Conservation (phyloP, 352 stramenopile genomes). For the Pythium guiyangense region DNA sequence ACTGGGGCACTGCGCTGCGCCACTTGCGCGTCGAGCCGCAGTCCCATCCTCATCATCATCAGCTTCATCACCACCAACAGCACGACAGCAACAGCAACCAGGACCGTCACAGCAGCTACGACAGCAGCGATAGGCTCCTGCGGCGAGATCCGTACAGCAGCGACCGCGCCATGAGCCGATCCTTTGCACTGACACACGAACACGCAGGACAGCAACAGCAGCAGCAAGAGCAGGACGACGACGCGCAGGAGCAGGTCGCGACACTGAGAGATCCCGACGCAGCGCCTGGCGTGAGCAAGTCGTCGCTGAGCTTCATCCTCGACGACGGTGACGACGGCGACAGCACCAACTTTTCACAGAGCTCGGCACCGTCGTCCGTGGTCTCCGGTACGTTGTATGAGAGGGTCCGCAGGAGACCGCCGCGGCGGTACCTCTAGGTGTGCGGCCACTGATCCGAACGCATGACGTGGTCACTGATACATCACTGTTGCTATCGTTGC, state of each 20-base stretch:
- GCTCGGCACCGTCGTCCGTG: slow-evolving; percentile 15
- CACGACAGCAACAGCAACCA: slow-evolving; percentile 11
- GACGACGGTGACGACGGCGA: slow-evolving; percentile 28
- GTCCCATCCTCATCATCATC: no score
- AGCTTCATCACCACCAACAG: not conserved
- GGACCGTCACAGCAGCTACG: not conserved
- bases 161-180: not conserved
- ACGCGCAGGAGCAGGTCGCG: no score
- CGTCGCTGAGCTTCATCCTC: slow-evolving; percentile 72
- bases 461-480: slow-evolving; percentile 1
- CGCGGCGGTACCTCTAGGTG: not conserved
- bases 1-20: slow-evolving; percentile 29
- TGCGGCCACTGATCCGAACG: slow-evolving; percentile 10
- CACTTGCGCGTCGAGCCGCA: slow-evolving; percentile 22
- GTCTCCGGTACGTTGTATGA: slow-evolving; percentile 13
- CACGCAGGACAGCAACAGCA: slow-evolving; percentile 2
- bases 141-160: not conserved
- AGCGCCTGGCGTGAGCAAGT: slow-evolving; percentile 34
- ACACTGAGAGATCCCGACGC: no score
- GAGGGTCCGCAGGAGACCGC: not conserved
- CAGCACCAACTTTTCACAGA: slow-evolving; percentile 9
- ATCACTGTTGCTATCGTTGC: not conserved
- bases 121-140: not conserved
- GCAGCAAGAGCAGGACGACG: slow-evolving; percentile 6
- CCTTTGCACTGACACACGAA: not conserved